Evolutionary conservation across 1,284 basidiomycete species (phyloP).

Genomic region (Fomes fomentarius): DNA sequence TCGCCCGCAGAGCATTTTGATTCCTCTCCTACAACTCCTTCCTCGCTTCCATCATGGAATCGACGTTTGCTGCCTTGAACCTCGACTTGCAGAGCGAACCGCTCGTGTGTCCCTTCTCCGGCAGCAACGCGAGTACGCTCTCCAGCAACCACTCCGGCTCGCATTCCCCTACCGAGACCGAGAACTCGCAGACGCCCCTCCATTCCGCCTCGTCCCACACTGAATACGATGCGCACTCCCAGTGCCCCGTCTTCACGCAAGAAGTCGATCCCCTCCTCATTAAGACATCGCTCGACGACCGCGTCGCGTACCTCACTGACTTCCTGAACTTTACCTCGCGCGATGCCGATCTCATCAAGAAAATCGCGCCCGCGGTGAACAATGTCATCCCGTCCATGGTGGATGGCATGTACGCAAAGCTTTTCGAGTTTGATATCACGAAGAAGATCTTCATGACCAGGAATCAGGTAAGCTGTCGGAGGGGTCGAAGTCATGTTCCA

Average conservation of each 20-base stretch:
- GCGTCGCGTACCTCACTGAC: slow-evolving; percentile 45
- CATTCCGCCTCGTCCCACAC: slow-evolving; percentile 23
- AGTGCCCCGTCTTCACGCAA: slow-evolving; percentile 35
- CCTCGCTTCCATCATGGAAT: slow-evolving; percentile 14
- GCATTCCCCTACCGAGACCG: slow-evolving; percentile 20
- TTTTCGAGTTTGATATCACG: slow-evolving; percentile 52
- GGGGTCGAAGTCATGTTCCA: too few species aligned
- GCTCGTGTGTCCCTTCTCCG: slow-evolving; percentile 24
- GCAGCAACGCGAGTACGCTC: slow-evolving; percentile 1
- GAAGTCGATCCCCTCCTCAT: slow-evolving; percentile 35
- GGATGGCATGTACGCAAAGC: slow-evolving; percentile 49
- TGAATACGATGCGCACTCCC: slow-evolving; percentile 14
- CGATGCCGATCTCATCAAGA: slow-evolving; percentile 45
- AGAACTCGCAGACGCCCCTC: slow-evolving; percentile 24
- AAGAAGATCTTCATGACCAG: slow-evolving; percentile 43
- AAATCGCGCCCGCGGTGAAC: slow-evolving; percentile 43
- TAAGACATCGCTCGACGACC: slow-evolving; percentile 38
- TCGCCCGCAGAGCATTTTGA: slow-evolving; percentile 2
- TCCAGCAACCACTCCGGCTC: slow-evolving; percentile 14
- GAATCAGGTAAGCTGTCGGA: slow-evolving; percentile 38
- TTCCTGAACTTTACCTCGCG: slow-evolving; percentile 47
- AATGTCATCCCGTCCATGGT: slow-evolving; percentile 46
- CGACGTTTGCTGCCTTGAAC: slow-evolving; percentile 10
- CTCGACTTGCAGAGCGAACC: slow-evolving; percentile 14
- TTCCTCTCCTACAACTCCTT: slow-evolving; percentile 6